A percentile compares a stretch with the other conserved stretches of the same genome.
Conservation (phyloP, 352 stramenopile genomes). For the Globisporangium camurandrum region DNA sequence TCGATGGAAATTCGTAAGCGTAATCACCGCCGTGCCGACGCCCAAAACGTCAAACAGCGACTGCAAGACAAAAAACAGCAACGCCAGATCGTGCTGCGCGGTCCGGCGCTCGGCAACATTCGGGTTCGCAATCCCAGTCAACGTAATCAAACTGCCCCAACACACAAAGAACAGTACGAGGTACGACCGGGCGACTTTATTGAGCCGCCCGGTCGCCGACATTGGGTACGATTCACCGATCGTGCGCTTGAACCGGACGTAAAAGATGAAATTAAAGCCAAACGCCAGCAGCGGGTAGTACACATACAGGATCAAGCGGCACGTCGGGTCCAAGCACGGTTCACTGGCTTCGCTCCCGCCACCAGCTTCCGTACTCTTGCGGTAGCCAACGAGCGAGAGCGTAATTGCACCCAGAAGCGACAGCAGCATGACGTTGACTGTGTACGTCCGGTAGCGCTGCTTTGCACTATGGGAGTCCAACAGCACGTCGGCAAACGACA, state of each 20-base stretch:
- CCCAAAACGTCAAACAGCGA: slow-evolving; percentile 65
- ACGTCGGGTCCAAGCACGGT: slow-evolving; percentile 59
- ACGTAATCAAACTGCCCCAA: slow-evolving; percentile 62
- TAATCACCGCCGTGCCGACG: slow-evolving; percentile 57
- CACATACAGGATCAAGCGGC: slow-evolving; percentile 64
- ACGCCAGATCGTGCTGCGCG: slow-evolving; percentile 16
- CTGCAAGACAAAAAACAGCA: slow-evolving; percentile 44
- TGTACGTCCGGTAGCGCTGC: slow-evolving; percentile 49
- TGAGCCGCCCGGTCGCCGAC: slow-evolving; percentile 50
- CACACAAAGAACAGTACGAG: slow-evolving; percentile 65
- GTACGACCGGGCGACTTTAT: slow-evolving; percentile 65
- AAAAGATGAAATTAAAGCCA: slow-evolving; percentile 72
- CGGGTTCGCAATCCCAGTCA: slow-evolving; percentile 38
- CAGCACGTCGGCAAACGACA: slow-evolving; percentile 67
- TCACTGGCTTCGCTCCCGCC: slow-evolving; percentile 28
- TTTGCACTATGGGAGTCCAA: slow-evolving; percentile 61
- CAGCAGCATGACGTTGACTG: slow-evolving; percentile 58
- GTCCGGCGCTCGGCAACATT: slow-evolving; percentile 10
- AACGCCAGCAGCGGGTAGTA: slow-evolving; percentile 71
- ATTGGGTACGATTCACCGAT: slow-evolving; percentile 68
- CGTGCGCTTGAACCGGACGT: slow-evolving; percentile 66
- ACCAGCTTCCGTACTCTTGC: slow-evolving; percentile 21
- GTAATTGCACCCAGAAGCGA: slow-evolving; percentile 51
- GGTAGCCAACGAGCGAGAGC: slow-evolving; percentile 50
- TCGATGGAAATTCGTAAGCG: slow-evolving; percentile 66